Evolutionary conservation across 2,329 filamentous ascomycete genomes (phyloP).

Genomic region (Cryoendolithus antarcticus): DNA sequence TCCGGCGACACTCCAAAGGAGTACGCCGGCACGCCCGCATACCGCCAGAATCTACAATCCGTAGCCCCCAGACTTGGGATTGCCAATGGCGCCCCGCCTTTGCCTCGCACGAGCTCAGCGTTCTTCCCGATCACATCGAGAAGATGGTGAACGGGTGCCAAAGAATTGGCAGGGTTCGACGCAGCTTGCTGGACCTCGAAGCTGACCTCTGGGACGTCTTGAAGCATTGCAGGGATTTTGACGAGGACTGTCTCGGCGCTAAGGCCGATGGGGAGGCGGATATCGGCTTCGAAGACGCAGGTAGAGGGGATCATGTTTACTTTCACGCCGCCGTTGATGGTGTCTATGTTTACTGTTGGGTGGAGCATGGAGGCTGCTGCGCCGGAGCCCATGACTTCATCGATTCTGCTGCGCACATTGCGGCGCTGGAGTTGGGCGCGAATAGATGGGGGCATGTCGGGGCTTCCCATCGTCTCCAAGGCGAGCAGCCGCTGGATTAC

Average conservation of each 20-base stretch:
- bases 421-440: slow-evolving; percentile 18
- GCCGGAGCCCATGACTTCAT: slow-evolving; percentile 27
- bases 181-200: slow-evolving; percentile 23
- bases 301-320: slow-evolving; percentile 31
- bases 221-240: slow-evolving; percentile 9
- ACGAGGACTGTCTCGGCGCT: slow-evolving; percentile 13
- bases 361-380: slow-evolving; percentile 22
- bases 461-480: slow-evolving; percentile 19
- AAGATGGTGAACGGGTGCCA: slow-evolving; percentile 23
- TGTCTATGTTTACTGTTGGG: slow-evolving; percentile 30
- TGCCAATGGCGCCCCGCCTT: slow-evolving; percentile 16
- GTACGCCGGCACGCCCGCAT: slow-evolving; percentile 26
- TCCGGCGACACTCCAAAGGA: slow-evolving; percentile 24
- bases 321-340: slow-evolving; percentile 28
- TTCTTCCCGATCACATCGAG: slow-evolving; percentile 17
- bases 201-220: slow-evolving; percentile 18
- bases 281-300: slow-evolving; percentile 29
- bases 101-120: slow-evolving; percentile 14
- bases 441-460: slow-evolving; percentile 17
- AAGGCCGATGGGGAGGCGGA: slow-evolving; percentile 29
- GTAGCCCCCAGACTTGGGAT: slow-evolving; percentile 30
- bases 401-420: slow-evolving; percentile 21
- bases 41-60: slow-evolving; percentile 30
- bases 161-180: slow-evolving; percentile 23
- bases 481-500: slow-evolving; percentile 21